Evolutionary conservation across 2,329 filamentous ascomycete genomes (phyloP), one percentile per base, ranked within the genome.

Genomic region (Boeremia lycopersici): DNA sequence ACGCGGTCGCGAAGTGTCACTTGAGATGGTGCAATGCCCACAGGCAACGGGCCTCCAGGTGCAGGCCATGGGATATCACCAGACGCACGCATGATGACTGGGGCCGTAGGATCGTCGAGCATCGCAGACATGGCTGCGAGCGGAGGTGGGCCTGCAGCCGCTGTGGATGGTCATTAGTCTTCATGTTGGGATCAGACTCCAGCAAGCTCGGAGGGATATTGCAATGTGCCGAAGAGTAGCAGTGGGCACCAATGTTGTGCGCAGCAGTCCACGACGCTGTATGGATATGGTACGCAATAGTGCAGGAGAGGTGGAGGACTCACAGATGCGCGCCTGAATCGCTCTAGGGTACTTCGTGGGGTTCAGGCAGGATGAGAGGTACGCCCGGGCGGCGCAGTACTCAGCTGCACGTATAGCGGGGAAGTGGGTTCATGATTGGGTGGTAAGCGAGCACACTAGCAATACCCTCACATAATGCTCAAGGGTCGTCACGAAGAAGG

Each of bases 1-100:
- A 92, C 87, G 44, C 91, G 86, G 76, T 96, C 91, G 59, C 91
- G 85, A 53, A 96, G 84, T 1, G 87, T 93, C 59, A 96, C 90
- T 74, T 90, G 89, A 59, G 87, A 86, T 39, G 90, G 88, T 17
- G 81, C 76, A 69, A 96, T 89, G 60, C 85, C 85, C 28, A 82
- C 74, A 44, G 91, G 90, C 44, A 93, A 81, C 44, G 86, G 79
- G 45, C 86, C 84, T 68, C 82, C 81, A 35, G 77, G 80, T 51
- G 85, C 81, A 62, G 88, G 87, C 67, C 84, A 90, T 35, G 89
- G 88, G 48, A 80, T 72, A 42, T 82, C 80, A 29, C 89, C 89
- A 59, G 87, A 89, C 47, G 85, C 82, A 59, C 89, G 86, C 77
- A 88, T 86, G 64, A 91, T 86, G 71, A 86, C 84, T 62, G 88